phyloP scores from a whole-genome alignment of 306 rosid species.

The Castanospermum australe region DNA sequence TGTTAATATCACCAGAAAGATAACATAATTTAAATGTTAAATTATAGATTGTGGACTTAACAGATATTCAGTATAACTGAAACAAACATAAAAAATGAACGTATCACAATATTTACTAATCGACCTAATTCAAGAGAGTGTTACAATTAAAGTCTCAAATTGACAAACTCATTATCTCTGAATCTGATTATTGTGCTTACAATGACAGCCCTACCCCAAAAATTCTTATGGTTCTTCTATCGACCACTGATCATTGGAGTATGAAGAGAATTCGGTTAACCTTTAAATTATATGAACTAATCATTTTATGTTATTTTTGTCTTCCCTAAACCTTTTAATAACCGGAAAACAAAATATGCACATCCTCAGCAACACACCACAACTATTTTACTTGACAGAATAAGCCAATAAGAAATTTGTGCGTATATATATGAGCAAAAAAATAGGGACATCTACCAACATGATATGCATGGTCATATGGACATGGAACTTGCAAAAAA shows the following conservation, averaged over 20 bases:
- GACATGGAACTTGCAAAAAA: constrained; percentile 45
- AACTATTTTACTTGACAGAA: constrained; percentile 12
- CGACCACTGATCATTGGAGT: neutral
- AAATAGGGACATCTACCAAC: neutral
- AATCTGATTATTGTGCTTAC: neutral
- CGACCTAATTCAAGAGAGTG: neutral
- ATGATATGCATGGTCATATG: constrained; percentile 20
- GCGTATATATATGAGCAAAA: neutral
- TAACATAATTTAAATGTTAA: constrained; percentile 2
- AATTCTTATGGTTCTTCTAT: neutral
- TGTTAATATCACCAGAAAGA: constrained; percentile 19
- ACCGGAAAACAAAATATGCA: constrained; percentile 8
- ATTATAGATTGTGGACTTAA: neutral
- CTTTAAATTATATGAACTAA: neutral
- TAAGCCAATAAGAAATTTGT: neutral
- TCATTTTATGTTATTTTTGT: constrained; percentile 11
- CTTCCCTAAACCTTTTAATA: neutral
- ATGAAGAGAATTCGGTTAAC: neutral
- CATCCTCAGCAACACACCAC: neutral
- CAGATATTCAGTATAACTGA: neutral
- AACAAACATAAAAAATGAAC: neutral
- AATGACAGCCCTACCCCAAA: neutral
- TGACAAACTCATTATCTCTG: neutral
- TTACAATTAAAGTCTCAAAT: neutral
- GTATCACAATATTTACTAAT: neutral